These are phyloP conservation scores for Glaciozyma antarctica DNA, from an alignment of 768 basidiomycete species.

Conservation along the genomic window DNA sequence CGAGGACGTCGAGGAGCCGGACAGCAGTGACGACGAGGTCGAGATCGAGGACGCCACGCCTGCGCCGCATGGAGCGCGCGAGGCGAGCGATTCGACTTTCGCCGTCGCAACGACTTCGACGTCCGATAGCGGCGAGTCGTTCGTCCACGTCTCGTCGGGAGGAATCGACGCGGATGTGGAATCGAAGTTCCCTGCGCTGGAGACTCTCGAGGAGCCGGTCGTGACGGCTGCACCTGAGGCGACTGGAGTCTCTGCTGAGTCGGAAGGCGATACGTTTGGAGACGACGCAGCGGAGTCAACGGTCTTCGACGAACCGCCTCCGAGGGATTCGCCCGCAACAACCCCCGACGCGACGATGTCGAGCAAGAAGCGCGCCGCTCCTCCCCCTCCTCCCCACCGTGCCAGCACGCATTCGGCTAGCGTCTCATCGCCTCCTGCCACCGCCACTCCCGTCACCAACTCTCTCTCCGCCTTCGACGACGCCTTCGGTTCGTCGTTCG, in stretches of 20 bases:
- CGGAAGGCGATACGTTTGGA: constrained; percentile 3
- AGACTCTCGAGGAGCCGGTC: neutral
- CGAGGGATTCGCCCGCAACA: neutral
- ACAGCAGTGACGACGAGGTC: constrained; percentile 48
- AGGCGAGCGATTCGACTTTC: neutral
- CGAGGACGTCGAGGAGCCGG: constrained; percentile 5
- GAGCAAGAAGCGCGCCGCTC: neutral
- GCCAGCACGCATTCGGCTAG: neutral
- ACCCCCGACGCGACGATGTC: neutral
- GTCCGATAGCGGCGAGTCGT: constrained; percentile 25
- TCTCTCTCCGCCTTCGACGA: constrained; percentile 30
- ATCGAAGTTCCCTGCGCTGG: neutral
- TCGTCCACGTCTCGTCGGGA: constrained; percentile 18
- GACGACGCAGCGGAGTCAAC: neutral
- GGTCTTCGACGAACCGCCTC: neutral
- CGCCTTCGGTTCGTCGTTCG: constrained; percentile 13
- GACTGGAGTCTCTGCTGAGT: neutral
- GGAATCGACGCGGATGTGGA: neutral
- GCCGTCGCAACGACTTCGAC: neutral
- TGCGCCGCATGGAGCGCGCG: neutral
- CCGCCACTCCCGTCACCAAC: neutral
- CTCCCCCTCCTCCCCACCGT: neutral
- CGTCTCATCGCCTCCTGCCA: neutral
- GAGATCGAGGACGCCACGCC: constrained; percentile 18
- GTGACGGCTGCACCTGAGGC: neutral